Percentiles rank a stretch among this genome's conserved stretches.
These are phyloP conservation scores for Austropuccinia psidii DNA, from an alignment of 1,284 basidiomycete genomes.

Conservation along the genomic window DNA sequence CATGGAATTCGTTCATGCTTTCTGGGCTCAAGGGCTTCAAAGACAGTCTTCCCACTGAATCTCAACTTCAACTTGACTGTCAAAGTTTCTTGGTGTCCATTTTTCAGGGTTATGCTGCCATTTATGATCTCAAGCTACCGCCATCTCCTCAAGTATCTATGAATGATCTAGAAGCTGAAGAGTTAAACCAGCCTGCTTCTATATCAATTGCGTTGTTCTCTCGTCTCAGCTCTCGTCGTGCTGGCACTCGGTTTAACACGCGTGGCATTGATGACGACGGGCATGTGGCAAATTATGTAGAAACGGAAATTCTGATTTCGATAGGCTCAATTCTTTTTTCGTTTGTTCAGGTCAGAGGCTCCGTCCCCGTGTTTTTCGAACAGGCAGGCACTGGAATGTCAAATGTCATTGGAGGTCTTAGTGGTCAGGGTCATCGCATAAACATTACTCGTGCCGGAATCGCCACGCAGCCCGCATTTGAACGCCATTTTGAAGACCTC, in stretches of 20 bases:
- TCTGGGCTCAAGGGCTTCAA: constrained; percentile 48
- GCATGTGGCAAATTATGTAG: constrained; percentile 94
- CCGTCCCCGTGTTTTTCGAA: constrained; percentile 33
- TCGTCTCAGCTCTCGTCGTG: constrained; percentile 84
- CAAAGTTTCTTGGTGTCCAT: constrained; percentile 57
- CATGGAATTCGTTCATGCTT: constrained; percentile 58
- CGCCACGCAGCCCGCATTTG: constrained; percentile 45
- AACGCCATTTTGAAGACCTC: constrained; percentile 46
- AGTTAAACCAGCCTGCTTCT: constrained; percentile 47
- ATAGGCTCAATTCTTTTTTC: constrained; percentile 11
- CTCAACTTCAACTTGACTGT: constrained; percentile 46
- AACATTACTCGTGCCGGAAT: constrained; percentile 43
- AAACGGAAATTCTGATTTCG: constrained; percentile 53
- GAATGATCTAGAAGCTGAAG: constrained; percentile 55
- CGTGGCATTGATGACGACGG: constrained; percentile 97
- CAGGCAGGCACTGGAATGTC: constrained; percentile 52
- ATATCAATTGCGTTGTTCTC: constrained; percentile 69
- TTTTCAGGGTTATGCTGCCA: constrained; percentile 83
- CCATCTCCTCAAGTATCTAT: constrained; percentile 55
- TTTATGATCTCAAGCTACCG: constrained; percentile 62
- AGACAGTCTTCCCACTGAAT: constrained; percentile 48
- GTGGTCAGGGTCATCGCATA: constrained; percentile 42
- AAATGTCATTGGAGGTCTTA: constrained; percentile 52
- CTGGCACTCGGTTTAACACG: constrained; percentile 94
- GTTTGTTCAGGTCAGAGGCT: constrained; percentile 14